A percentile compares a stretch with the other conserved stretches of the same genome.
Evolutionary conservation across 2,329 filamentous ascomycete genomes (phyloP).

Genomic region (Paracoccidioides brasiliensis): DNA sequence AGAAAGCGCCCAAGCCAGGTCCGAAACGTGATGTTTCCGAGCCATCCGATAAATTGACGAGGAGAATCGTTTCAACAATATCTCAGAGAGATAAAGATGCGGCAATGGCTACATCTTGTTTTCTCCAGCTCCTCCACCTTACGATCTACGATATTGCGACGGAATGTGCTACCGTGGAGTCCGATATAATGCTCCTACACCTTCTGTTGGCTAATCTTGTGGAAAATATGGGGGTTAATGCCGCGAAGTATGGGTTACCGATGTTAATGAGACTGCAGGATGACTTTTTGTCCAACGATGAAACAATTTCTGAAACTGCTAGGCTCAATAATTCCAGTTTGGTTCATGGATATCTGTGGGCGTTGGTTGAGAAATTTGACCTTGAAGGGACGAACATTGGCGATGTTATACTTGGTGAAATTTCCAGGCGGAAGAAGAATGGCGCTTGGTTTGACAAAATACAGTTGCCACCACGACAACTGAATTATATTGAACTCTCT

Average conservation of each 20-base stretch:
- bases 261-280: constrained; percentile 86
- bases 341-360: constrained; percentile 82
- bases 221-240: constrained; percentile 68
- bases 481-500: constrained; percentile 45
- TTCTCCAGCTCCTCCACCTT: constrained; percentile 70
- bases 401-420: constrained; percentile 59
- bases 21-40: constrained; percentile 32
- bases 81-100: constrained; percentile 46
- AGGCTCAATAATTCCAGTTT: constrained; percentile 73
- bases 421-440: constrained; percentile 58
- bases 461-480: constrained; percentile 51
- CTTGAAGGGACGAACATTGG: constrained; percentile 59
- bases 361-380: constrained; percentile 61
- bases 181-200: constrained; percentile 65
- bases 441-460: constrained; percentile 69
- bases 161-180: constrained; percentile 57
- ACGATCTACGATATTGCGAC: constrained; percentile 80
- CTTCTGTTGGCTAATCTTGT: constrained; percentile 63
- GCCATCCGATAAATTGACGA: constrained; percentile 31
- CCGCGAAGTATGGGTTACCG: constrained; percentile 61
- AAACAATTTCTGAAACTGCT: constrained; percentile 38
- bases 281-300: constrained; percentile 43
- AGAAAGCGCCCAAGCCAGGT: constrained; percentile 32
- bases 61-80: constrained; percentile 56
- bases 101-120: constrained; percentile 47